Percentiles rank a stretch among this genome's conserved stretches.
Conservation (phyloP, 345 rosid species). For the Brassica rapa region DNA sequence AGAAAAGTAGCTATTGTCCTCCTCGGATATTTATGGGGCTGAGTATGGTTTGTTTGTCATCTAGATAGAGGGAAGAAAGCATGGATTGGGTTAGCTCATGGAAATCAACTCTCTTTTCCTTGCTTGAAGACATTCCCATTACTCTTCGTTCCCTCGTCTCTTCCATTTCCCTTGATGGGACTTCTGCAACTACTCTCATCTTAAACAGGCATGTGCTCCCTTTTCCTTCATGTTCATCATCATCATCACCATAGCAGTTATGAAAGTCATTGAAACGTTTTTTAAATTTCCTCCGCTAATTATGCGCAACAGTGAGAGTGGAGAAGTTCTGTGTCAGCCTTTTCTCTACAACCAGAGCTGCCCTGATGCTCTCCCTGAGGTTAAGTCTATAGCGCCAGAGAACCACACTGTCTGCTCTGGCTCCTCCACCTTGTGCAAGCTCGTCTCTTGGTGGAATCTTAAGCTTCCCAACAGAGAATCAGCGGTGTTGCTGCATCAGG, state of each 20-base stretch:
- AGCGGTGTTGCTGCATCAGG: slow-evolving; percentile 73
- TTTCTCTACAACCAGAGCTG: slow-evolving; percentile 84
- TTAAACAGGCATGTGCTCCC: slow-evolving; percentile 58
- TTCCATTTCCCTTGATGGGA: slow-evolving; percentile 84
- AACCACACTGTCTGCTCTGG: slow-evolving; percentile 92
- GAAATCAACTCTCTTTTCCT: slow-evolving; percentile 64
- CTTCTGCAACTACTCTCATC: slow-evolving; percentile 88
- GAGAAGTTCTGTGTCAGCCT: slow-evolving; percentile 69
- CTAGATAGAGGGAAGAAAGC: slow-evolving; percentile 74
- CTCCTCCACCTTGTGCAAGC: slow-evolving; percentile 89
- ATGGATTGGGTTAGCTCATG: slow-evolving; percentile 79
- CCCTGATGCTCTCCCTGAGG: slow-evolving; percentile 66
- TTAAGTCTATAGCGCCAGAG: slow-evolving; percentile 77
- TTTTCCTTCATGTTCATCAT: background rate
- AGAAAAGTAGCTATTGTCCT: background rate
- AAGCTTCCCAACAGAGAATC: slow-evolving; percentile 50
- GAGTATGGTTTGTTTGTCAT: slow-evolving; percentile 46
- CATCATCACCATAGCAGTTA: slow-evolving; percentile 11
- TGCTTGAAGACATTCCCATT: slow-evolving; percentile 73
- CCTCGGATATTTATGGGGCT: background rate
- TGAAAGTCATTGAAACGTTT: background rate
- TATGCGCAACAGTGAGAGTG: slow-evolving; percentile 55
- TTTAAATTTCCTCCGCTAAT: background rate
- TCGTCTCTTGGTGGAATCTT: slow-evolving; percentile 84
- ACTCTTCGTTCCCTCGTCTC: slow-evolving; percentile 56